Conservation (phyloP, 441 rosid genomes). For the Metrosideros polymorpha region DNA sequence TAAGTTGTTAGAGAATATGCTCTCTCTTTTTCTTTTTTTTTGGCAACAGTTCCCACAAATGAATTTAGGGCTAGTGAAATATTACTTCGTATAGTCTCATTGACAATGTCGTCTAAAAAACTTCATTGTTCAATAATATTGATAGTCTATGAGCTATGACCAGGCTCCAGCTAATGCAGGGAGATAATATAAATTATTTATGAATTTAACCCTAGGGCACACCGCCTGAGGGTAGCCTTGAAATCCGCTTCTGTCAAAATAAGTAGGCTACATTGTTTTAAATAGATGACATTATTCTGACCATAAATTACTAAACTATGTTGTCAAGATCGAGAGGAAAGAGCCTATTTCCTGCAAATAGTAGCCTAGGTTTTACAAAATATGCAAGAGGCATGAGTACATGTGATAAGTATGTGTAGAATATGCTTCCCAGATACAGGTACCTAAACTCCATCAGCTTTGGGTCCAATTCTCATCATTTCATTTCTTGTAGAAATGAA, state of each 20-base stretch:
- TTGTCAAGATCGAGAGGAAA: background rate
- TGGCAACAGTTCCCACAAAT: background rate
- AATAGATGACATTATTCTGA: background rate
- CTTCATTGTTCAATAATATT: background rate
- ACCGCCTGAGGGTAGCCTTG: background rate
- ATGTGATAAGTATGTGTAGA: background rate
- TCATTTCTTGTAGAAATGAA: background rate
- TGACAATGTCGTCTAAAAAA: background rate
- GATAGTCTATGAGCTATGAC: background rate
- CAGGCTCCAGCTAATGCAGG: background rate
- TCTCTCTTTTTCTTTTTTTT: background rate
- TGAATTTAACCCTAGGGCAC: background rate
- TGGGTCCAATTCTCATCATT: background rate
- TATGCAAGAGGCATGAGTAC: background rate
- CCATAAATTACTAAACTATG: background rate
- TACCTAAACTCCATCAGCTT: background rate
- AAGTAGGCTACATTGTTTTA: background rate
- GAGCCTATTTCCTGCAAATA: background rate
- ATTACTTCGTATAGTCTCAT: background rate
- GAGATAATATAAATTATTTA: background rate
- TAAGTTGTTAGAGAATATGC: background rate
- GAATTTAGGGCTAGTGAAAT: background rate
- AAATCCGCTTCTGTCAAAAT: background rate
- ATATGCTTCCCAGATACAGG: background rate
- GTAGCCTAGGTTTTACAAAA: background rate